Evolutionary conservation across 2,329 filamentous ascomycete species (phyloP).

Genomic region (Ilyonectria sp.): DNA sequence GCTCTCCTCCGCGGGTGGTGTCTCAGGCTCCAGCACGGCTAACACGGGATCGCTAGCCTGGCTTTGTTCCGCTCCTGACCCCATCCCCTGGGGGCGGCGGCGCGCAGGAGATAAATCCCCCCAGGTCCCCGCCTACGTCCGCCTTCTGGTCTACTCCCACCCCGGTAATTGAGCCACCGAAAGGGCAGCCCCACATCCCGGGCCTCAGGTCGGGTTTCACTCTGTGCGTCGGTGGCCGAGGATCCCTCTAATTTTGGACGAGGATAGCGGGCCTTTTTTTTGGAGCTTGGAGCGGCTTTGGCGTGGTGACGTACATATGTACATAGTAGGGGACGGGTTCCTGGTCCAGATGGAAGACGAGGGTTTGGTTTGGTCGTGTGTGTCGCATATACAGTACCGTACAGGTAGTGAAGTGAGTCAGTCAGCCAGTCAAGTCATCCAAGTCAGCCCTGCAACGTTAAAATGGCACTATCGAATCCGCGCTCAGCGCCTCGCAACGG

Average conservation of each 20-base stretch:
- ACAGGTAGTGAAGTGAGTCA: not conserved
- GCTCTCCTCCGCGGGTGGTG: too few species aligned
- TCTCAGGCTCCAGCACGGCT: slow-evolving; percentile 19
- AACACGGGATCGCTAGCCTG: slow-evolving; percentile 29
- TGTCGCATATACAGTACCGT: too few species aligned
- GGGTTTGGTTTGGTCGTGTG: too few species aligned
- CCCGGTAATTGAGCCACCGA: too few species aligned
- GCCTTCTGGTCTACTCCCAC: not conserved
- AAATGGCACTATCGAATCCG: not conserved
- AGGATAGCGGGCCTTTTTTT: not conserved
- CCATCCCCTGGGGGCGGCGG: not conserved
- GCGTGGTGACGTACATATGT: not conserved
- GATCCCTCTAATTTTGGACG: not conserved
- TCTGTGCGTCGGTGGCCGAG: not conserved
- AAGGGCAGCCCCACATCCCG: slow-evolving; percentile 1
- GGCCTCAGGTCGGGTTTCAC: slow-evolving; percentile 13
- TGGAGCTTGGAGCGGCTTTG: too few species aligned
- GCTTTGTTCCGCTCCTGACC: not conserved
- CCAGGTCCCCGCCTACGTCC: not conserved
- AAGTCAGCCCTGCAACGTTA: not conserved
- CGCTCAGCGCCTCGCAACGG: not conserved
- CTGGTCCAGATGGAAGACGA: not conserved
- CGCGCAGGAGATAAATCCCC: not conserved
- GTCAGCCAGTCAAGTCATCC: not conserved
- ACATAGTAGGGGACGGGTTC: not conserved